A percentile compares a stretch with the other conserved stretches of the same genome.
Conservation (phyloP, 2,329 filamentous ascomycete genomes). For the Calonectria pseudoreteaudii region DNA sequence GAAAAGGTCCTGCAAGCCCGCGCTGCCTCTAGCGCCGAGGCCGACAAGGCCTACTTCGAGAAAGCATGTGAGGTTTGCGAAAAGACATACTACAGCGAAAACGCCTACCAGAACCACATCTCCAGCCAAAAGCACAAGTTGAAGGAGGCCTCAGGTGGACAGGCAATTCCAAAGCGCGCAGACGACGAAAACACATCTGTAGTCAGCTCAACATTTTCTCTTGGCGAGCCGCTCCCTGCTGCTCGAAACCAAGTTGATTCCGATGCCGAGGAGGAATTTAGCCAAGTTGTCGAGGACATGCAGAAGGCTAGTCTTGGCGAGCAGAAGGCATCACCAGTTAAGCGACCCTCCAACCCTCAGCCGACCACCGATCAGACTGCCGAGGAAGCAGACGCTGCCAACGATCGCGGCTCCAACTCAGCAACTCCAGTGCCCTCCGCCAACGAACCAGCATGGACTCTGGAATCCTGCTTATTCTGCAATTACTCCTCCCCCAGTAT, state of each 20-base stretch:
- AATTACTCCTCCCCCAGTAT: constrained; percentile 84
- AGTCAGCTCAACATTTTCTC: constrained; percentile 90
- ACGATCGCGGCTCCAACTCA: constrained; percentile 58
- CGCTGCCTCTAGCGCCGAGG: constrained; percentile 84
- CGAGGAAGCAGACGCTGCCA: constrained; percentile 57
- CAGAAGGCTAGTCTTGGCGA: constrained; percentile 77
- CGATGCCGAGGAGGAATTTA: constrained; percentile 80
- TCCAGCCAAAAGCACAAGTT: constrained; percentile 88
- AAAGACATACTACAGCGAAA: constrained; percentile 96
- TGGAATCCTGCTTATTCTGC: constrained; percentile 86
- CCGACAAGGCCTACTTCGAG: constrained; percentile 90
- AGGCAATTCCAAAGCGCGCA: constrained; percentile 47
- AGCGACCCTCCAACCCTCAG: constrained; percentile 65
- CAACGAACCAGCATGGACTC: constrained; percentile 54
- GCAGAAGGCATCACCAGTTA: constrained; percentile 62
- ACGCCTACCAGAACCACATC: constrained; percentile 93
- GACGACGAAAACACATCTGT: constrained; percentile 83
- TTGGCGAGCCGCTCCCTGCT: constrained; percentile 79
- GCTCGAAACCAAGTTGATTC: constrained; percentile 66
- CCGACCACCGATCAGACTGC: constrained; percentile 54
- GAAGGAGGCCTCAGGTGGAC: constrained; percentile 61
- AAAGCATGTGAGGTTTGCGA: constrained; percentile 84
- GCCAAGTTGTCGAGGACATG: constrained; percentile 80
- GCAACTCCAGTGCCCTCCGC: constrained; percentile 49
- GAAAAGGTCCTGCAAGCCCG: constrained; percentile 96